These are phyloP conservation scores for Austropuccinia psidii DNA, from an alignment of 1,284 basidiomycete genomes.

Conservation along the genomic window DNA sequence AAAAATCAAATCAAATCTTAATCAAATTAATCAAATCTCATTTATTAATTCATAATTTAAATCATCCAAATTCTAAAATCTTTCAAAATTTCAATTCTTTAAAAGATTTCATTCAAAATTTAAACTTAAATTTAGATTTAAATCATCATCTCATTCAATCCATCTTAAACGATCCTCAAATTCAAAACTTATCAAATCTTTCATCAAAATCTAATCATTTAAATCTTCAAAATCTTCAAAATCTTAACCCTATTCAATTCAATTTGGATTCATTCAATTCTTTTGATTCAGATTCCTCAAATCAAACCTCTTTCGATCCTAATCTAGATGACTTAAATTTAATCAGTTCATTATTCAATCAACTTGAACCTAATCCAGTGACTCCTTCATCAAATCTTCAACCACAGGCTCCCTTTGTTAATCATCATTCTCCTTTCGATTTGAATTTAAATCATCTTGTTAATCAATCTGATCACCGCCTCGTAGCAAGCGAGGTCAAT, in stretches of 20 bases:
- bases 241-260: background rate
- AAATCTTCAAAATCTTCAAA: background rate
- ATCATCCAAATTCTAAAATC: background rate
- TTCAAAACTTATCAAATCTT: background rate
- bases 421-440: background rate
- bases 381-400: constrained; percentile 26
- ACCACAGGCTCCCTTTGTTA: constrained; percentile 17
- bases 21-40: background rate
- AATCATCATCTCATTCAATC: background rate
- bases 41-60: background rate
- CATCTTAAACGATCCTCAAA: background rate
- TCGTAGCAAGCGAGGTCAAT: constrained; percentile 35
- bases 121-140: background rate
- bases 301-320: background rate
- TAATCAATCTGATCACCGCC: constrained; percentile 17
- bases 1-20: background rate
- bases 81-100: background rate
- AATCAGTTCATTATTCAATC: no score
- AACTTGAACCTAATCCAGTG: constrained; percentile 6
- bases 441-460: background rate
- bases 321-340: background rate
- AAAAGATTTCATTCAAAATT: background rate
- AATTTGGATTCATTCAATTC: background rate
- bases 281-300: background rate
- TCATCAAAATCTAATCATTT: background rate